phyloP scores from a whole-genome alignment of 768 basidiomycete genomes.

The Psilocybe tampanensis region DNA sequence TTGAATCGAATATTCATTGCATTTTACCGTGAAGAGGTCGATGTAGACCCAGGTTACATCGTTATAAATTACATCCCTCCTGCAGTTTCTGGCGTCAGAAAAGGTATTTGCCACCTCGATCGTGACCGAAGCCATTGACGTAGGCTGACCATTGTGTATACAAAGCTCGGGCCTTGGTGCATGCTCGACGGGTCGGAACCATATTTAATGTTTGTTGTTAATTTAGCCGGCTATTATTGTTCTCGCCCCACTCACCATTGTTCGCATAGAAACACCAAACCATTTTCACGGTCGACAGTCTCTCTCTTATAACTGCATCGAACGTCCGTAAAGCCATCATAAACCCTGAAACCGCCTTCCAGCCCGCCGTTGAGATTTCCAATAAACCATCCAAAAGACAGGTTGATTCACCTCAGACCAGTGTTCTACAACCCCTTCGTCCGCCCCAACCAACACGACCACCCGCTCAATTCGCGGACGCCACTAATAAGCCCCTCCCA shows the following conservation, averaged over 20 bases:
- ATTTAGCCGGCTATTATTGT: constrained; percentile 18
- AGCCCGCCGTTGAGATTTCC: constrained; percentile 10
- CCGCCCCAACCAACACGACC: constrained; percentile 7
- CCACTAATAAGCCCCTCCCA: constrained; percentile 9
- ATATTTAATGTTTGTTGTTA: constrained; percentile 44
- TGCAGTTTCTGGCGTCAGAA: constrained; percentile 36
- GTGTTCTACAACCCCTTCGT: constrained; percentile 1
- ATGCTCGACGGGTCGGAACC: constrained; percentile 47
- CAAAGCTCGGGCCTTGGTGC: constrained; percentile 50
- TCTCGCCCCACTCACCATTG: constrained; percentile 20
- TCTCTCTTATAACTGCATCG: constrained; percentile 44
- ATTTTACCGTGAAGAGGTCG: constrained; percentile 46
- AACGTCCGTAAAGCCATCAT: constrained; percentile 37
- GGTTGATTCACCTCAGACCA: background rate
- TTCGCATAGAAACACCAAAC: constrained; percentile 44
- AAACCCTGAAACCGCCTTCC: constrained; percentile 17
- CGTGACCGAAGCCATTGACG: background rate
- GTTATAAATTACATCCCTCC: constrained; percentile 49
- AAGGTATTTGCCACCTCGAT: constrained; percentile 21
- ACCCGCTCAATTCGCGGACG: constrained; percentile 5
- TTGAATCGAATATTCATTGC: constrained; percentile 42
- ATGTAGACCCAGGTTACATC: constrained; percentile 37
- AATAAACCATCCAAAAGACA: constrained; percentile 7
- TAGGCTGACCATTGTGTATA: constrained; percentile 8
- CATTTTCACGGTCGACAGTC: constrained; percentile 46